Conservation (phyloP, 345 rosid species). For the Brassica rapa region DNA sequence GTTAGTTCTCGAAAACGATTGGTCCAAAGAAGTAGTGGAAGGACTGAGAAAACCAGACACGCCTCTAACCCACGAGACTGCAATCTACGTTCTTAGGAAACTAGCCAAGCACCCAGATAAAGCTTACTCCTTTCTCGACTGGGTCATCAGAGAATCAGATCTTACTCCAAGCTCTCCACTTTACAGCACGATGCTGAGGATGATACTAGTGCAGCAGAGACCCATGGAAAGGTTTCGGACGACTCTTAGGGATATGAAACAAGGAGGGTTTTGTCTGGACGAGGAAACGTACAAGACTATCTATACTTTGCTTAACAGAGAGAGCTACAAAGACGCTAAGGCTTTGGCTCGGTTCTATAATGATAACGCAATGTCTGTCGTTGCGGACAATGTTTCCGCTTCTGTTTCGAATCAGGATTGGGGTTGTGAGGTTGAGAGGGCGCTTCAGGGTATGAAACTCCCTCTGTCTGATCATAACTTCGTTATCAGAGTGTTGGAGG, state of each 20-base stretch:
- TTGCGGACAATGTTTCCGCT: conserved; percentile 48
- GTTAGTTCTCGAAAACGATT: conserved; percentile 46
- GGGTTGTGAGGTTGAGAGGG: conserved; percentile 56
- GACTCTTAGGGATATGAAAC: conserved; percentile 62
- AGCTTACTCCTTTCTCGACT: conserved; percentile 62
- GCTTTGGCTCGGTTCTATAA: conserved; percentile 65
- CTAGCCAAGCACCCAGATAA: conserved; percentile 57
- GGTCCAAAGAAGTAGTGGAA: conserved; percentile 58
- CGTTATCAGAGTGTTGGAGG: conserved; percentile 69
- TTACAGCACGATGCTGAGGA: conserved; percentile 66
- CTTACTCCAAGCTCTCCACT: conserved; percentile 65
- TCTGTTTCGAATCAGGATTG: conserved; percentile 46
- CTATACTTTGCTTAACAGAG: conserved; percentile 47
- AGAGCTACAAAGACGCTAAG: conserved; percentile 51
- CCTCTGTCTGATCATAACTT: conserved; percentile 53
- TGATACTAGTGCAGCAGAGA: conserved; percentile 46
- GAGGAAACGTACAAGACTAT: conserved; percentile 67
- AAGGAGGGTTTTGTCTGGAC: conserved; percentile 64
- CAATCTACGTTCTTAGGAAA: conserved; percentile 63
- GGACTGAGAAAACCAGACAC: conserved; percentile 42
- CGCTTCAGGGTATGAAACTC: conserved; percentile 52
- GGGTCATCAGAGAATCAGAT: conserved; percentile 59
- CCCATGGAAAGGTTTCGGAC: conserved; percentile 69
- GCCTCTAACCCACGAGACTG: conserved; percentile 57
- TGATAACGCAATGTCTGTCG: conserved; percentile 56